Base-by-base conservation (phyloP, 2,329 filamentous ascomycete genomes). In the Pseudogymnoascus sp. region DNA sequence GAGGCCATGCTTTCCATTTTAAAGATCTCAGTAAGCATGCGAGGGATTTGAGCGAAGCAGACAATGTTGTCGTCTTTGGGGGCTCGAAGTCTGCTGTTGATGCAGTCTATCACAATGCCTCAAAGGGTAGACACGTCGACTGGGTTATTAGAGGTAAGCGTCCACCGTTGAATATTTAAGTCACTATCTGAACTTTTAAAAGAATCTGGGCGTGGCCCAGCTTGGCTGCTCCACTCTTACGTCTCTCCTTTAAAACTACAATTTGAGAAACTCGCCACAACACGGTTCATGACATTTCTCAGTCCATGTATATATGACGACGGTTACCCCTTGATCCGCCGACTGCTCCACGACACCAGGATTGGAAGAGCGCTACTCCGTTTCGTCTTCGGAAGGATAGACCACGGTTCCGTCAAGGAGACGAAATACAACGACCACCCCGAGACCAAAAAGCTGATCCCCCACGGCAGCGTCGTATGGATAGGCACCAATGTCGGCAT, bases 281-380 rank as follows among this genome's bases (percentile, higher is more conserved):
- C 82, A 0, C 84, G 89, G 0, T 79, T 88, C 66, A 75, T 91
- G 62, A 87, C 84, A 1, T 91, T 86, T 84, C 85, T 91, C 73
- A 87, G 83, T 59, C 88, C 89, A 0, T 91, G 88, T 70, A 80
- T 87, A 14, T 92, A 86, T 85, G 81, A 79, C 1, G 84, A 84
- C 68, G 85, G 84, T 1, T 86, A 80, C 65, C 75, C 78, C 14
- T 76, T 74, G 14, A 75, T 82, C 2, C 78, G 83, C 5, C 69
- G 73, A 16, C 82, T 87, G 64, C 76, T 84, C 62, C 84, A 88
- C 66, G 76, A 77, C 38, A 86, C 82, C 0, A 74, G 75, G 59
- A 62, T 56, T 7, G 50, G 86, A 1, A 84, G 85, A 2, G 77
- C 83, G 0, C 75, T 75, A 63, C 72, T 87, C 18, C 76, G 80